Evolutionary conservation across 139 green algal genomes (phyloP).

Genomic region (Coccomyxa sp.): DNA sequence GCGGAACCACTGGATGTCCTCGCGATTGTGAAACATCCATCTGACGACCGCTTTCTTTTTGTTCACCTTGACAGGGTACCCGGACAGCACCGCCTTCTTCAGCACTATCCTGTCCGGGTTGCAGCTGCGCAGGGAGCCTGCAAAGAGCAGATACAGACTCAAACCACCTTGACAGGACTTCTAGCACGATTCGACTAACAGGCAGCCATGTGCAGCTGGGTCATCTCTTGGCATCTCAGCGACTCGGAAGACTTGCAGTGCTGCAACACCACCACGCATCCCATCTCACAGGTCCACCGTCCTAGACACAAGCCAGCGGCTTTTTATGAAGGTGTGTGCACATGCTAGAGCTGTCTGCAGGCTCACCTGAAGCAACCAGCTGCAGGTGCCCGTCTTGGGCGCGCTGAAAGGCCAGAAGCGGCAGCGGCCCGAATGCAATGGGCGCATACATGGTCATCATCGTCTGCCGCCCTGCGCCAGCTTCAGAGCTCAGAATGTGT

Average conservation of each 20-base stretch:
- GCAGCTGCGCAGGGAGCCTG: conserved; percentile 58
- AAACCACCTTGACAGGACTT: no score
- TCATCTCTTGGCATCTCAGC: no score
- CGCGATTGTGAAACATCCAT: conserved; percentile 94
- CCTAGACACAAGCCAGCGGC: no score
- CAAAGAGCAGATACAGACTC: background rate
- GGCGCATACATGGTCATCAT: conserved; percentile 80
- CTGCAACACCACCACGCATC: no score
- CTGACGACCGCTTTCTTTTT: conserved; percentile 87
- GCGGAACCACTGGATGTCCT: conserved; percentile 91
- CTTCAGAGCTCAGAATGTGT: no score
- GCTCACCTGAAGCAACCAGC: conserved; percentile 39
- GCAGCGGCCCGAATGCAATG: conserved; percentile 80
- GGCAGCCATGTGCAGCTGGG: no score
- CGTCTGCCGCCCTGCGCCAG: conserved; percentile 25
- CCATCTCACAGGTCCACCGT: no score
- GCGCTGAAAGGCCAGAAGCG: conserved; percentile 78
- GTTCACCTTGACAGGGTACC: conserved; percentile 83
- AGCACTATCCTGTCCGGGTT: conserved; percentile 86
- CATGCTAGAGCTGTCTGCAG: no score
- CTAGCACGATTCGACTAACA: no score
- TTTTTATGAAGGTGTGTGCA: no score
- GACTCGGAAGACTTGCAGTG: no score
- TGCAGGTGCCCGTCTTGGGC: conserved; percentile 4
- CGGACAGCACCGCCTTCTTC: conserved; percentile 85